Base-by-base conservation (phyloP, 2,329 filamentous ascomycete genomes). In the Hypoxylon sp. region DNA sequence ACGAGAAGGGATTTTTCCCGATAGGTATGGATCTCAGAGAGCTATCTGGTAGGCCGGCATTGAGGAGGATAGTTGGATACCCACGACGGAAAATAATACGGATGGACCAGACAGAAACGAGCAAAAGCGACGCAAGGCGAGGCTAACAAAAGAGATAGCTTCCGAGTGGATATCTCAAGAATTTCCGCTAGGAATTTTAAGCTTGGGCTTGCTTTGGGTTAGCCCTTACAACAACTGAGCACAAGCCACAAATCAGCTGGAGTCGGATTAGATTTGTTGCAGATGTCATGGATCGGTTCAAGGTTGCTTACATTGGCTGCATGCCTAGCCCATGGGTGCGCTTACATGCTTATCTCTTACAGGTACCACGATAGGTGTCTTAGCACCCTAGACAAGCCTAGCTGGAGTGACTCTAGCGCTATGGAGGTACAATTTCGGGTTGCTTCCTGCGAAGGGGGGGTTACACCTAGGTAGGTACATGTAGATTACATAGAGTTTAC, bases 241-340 rank as follows among this genome's bases (percentile, higher is more conserved):
- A 17, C 44, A 35, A 55, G 62, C 51, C 62, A 51, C 55, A 13
- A 29, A 22, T 13, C 11, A 37, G 35, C 26, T 54, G 37, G 17
- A 29, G 22, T 61, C 67, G 63, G 63, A 69, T 66, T 63, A 69
- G 66, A 59, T 56, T 66, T 69, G 52, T 65, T 65, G 52, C 61
- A 68, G 46, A 50, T 55, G 37, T 50, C 54, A 52, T 50, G 35
- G 33, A n/a, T 50, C 5, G 2, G 10, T 29, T 8, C 26, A 48
- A 17, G 37, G 37, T 8, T 44, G 2, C 39, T 4, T 14, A 42
- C 14, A 31, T 31, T 31, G 29, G 29, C 29, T 31, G 29, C 29
- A 31, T 31, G 26, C 26, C 26, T 31, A 9, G 29, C 4, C 26
- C 5, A 17, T n/a, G 35, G 31, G 50, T 37, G 26, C 39, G 29